Conservation (phyloP, 2,329 filamentous ascomycete genomes). For the Ramularia collo-cygni region DNA sequence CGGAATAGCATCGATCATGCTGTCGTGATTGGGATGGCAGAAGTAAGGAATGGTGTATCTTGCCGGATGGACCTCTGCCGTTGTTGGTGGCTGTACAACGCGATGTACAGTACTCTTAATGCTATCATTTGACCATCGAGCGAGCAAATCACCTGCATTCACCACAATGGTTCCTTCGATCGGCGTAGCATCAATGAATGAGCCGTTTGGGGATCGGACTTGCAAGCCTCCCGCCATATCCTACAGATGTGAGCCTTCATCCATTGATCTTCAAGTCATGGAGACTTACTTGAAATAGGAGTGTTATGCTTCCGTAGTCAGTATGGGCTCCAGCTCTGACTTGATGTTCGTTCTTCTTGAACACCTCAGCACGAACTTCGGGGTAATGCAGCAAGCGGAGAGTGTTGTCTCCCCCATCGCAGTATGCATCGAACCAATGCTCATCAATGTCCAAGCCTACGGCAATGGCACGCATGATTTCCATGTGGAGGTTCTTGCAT, state of each 20-base stretch:
- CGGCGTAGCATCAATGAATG: conserved; percentile 74
- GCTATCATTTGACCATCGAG: conserved; percentile 72
- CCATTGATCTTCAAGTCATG: not conserved
- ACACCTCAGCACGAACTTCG: conserved; percentile 50
- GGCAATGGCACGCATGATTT: conserved; percentile 59
- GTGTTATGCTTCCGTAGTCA: conserved; percentile 50
- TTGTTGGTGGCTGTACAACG: conserved; percentile 70
- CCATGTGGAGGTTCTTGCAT: conserved; percentile 65
- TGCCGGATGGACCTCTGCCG: conserved; percentile 58
- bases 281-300: conserved; percentile 37
- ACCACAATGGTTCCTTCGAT: conserved; percentile 76
- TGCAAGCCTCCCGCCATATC: conserved; percentile 52
- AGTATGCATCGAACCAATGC: conserved; percentile 70
- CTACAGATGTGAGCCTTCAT: conserved; percentile 22
- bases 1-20: conserved; percentile 70
- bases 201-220: conserved; percentile 61
- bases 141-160: conserved; percentile 80
- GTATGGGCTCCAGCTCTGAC: conserved; percentile 71
- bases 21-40: conserved; percentile 76
- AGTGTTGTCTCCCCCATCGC: conserved; percentile 63
- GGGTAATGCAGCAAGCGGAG: conserved; percentile 45
- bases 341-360: conserved; percentile 41
- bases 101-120: conserved; percentile 87
- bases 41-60: conserved; percentile 85
- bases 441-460: conserved; percentile 62